A percentile compares a stretch with the other conserved stretches of the same genome.
phyloP scores from a whole-genome alignment of 768 basidiomycete genomes.

The Agrocybe chaxingu region DNA sequence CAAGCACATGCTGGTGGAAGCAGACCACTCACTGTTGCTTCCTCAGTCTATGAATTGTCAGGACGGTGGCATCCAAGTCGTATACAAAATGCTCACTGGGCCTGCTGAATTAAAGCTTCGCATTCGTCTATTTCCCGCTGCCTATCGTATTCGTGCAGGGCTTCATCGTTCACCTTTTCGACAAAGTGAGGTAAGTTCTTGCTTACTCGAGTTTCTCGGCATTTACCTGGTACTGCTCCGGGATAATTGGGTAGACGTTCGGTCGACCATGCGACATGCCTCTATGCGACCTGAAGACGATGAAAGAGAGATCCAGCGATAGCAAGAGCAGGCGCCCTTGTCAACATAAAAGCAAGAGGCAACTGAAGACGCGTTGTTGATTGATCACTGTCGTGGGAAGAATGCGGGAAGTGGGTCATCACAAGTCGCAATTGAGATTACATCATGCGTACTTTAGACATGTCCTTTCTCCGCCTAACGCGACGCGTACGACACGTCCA shows the following conservation, averaged over 20 bases:
- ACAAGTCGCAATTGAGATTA: no score
- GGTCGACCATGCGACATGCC: conserved; percentile 6
- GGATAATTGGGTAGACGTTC: conserved; percentile 12
- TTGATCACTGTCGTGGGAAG: no score
- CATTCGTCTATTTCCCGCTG: conserved; percentile 14
- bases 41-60: neutral
- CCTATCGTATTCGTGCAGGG: conserved; percentile 27
- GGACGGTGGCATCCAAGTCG: neutral
- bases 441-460: no score
- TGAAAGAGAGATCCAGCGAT: no score
- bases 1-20: no score
- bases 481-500: conserved; percentile 8
- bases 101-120: conserved; percentile 31
- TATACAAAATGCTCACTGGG: conserved; percentile 40
- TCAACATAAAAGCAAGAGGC: no score
- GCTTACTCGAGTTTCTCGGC: conserved; percentile 24
- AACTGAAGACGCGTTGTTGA: no score
- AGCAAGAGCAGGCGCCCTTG: no score
- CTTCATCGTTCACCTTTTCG: conserved; percentile 39
- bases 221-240: conserved; percentile 28
- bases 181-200: conserved; percentile 29
- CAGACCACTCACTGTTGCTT: no score
- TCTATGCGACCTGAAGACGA: no score
- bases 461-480: conserved; percentile 14
- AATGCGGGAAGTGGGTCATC: no score